Evolutionary conservation across 2,329 filamentous ascomycete genomes (phyloP).

Genomic region (Aspergillus awamori): DNA sequence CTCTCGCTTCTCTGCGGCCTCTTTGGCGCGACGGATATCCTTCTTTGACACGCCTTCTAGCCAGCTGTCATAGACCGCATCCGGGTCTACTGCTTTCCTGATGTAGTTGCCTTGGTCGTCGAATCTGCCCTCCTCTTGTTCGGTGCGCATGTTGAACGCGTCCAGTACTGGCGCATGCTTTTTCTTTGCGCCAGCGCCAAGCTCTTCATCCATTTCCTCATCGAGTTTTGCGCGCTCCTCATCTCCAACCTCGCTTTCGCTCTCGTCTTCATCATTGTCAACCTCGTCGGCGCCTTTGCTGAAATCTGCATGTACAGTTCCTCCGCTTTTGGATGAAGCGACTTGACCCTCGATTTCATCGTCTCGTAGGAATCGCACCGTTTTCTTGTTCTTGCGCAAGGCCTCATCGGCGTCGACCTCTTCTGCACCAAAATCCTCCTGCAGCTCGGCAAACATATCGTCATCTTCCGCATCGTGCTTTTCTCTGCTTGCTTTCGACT

Average conservation of each 20-base stretch:
- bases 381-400: constrained; percentile 63
- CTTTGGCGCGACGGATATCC: constrained; percentile 84
- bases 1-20: constrained; percentile 83
- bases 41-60: constrained; percentile 90
- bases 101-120: constrained; percentile 91
- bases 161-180: constrained; percentile 91
- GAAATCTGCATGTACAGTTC: constrained; percentile 62
- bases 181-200: constrained; percentile 88
- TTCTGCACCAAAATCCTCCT: constrained; percentile 61
- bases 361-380: constrained; percentile 61
- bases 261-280: constrained; percentile 65
- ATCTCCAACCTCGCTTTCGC: constrained; percentile 64
- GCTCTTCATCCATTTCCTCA: constrained; percentile 79
- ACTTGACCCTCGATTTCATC: constrained; percentile 81
- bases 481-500: constrained; percentile 45
- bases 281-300: constrained; percentile 56
- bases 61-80: constrained; percentile 90
- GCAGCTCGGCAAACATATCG: constrained; percentile 82
- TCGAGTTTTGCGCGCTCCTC: constrained; percentile 71
- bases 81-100: constrained; percentile 83
- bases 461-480: constrained; percentile 47
- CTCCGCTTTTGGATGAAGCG: constrained; percentile 70
- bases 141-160: constrained; percentile 89
- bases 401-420: constrained; percentile 56
- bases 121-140: constrained; percentile 90